phyloP scores from a whole-genome alignment of 345 rosid genomes.

The Eucalyptus tenuipes region DNA sequence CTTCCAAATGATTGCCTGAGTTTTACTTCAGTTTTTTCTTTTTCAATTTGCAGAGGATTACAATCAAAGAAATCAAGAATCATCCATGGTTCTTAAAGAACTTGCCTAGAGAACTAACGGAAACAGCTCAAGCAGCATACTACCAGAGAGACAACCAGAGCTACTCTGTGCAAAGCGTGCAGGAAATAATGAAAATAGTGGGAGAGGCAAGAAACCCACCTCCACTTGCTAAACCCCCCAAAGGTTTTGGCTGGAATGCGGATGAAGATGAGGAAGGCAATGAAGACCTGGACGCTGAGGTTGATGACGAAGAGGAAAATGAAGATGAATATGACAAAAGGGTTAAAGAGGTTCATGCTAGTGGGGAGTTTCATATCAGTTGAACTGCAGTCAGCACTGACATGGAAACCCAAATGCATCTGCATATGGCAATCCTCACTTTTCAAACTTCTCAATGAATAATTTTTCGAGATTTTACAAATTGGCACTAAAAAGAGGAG shows the following conservation, averaged over 20 bases:
- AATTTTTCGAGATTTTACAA: not conserved
- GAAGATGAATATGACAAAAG: conserved; percentile 91
- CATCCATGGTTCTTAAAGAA: conserved; percentile 97
- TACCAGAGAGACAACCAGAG: conserved; percentile 65
- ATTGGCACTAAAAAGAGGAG: not conserved
- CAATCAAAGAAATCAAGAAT: conserved; percentile 65
- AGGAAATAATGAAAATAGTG: conserved; percentile 87
- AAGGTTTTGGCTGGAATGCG: conserved; percentile 66
- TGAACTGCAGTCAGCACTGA: not conserved
- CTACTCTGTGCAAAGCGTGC: conserved; percentile 67
- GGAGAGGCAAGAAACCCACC: conserved; percentile 76
- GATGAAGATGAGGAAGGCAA: conserved; percentile 48
- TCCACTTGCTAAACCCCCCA: conserved; percentile 30
- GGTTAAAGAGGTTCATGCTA: conserved; percentile 81
- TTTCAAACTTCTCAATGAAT: not conserved
- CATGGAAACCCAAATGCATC: not conserved
- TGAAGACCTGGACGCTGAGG: conserved; percentile 44
- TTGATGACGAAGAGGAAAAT: conserved; percentile 47
- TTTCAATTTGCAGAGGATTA: conserved; percentile 42
- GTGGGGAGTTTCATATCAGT: conserved; percentile 55
- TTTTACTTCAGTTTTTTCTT: not conserved
- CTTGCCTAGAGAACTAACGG: conserved; percentile 78
- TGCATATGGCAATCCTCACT: not conserved
- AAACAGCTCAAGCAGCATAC: conserved; percentile 64
- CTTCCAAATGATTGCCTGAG: not conserved